phyloP scores from a whole-genome alignment of 176 grass and related monocot species.

The Luzula sylvatica region DNA sequence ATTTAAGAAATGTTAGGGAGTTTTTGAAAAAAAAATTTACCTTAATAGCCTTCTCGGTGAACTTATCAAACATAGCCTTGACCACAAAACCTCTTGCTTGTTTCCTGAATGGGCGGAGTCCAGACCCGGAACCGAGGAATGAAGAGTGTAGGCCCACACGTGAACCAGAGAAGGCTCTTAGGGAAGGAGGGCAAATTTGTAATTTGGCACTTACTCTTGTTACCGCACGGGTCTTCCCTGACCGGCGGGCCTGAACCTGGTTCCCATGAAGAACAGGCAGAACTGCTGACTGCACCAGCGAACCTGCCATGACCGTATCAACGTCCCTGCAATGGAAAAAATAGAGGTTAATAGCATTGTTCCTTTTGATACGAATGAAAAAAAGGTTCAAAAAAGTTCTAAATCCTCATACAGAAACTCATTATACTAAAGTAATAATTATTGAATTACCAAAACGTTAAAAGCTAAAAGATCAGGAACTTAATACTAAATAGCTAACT shows the following conservation, averaged over 20 bases:
- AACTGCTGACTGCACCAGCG: slow-evolving; percentile 65
- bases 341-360: neutral
- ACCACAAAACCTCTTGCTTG: slow-evolving; percentile 35
- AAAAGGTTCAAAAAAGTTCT: no score
- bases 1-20: no score
- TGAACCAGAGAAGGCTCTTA: slow-evolving; percentile 56
- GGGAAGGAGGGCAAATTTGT: slow-evolving; percentile 23
- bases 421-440: no score
- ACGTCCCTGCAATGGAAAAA: slow-evolving; percentile 6
- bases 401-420: no score
- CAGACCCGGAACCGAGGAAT: slow-evolving; percentile 38
- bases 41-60: slow-evolving; percentile 98
- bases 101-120: slow-evolving; percentile 31
- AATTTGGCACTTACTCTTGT: slow-evolving; percentile 30
- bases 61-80: slow-evolving; percentile 79
- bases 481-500: neutral
- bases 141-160: slow-evolving; percentile 33
- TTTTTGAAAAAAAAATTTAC: slow-evolving; percentile 30
- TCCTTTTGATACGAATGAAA: no score
- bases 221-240: slow-evolving; percentile 13
- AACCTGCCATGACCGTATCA: slow-evolving; percentile 43
- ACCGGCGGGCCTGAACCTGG: slow-evolving; percentile 18
- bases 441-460: no score
- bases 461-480: no score
- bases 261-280: slow-evolving; percentile 34